phyloP scores from a whole-genome alignment of 352 stramenopile species.

The Globisporangium solare region DNA sequence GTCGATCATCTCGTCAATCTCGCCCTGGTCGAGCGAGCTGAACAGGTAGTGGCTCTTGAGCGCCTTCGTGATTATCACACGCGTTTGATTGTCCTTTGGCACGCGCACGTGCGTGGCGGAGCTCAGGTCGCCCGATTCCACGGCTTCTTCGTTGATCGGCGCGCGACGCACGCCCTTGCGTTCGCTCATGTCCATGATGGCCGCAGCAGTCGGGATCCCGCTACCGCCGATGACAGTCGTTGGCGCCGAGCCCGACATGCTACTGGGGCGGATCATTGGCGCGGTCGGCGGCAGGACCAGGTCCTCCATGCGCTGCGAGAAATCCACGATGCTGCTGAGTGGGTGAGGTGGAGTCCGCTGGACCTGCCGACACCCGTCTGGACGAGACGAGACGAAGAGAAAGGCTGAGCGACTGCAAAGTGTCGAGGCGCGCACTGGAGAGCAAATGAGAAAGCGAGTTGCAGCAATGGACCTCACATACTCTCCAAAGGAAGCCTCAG shows the following conservation, averaged over 20 bases:
- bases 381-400: neutral
- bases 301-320: constrained; percentile 73
- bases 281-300: constrained; percentile 49
- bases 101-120: constrained; percentile 43
- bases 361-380: neutral
- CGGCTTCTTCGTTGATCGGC: constrained; percentile 73
- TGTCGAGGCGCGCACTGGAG: constrained; percentile 7
- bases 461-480: too few species aligned
- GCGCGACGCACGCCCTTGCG: constrained; percentile 64
- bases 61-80: constrained; percentile 71
- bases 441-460: constrained; percentile 10
- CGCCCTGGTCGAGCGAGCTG: constrained; percentile 61
- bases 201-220: constrained; percentile 16
- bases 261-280: constrained; percentile 45
- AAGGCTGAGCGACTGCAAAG: neutral
- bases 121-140: constrained; percentile 61
- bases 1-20: constrained; percentile 82
- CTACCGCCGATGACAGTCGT: constrained; percentile 25
- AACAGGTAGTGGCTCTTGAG: constrained; percentile 85
- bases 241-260: constrained; percentile 18
- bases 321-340: constrained; percentile 41
- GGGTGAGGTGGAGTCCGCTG: neutral
- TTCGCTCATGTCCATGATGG: constrained; percentile 44
- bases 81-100: constrained; percentile 70
- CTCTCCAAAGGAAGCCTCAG: too few species aligned